phyloP scores from a whole-genome alignment of 1,139 yeast species.

The Saccharomyces pastorianus region DNA sequence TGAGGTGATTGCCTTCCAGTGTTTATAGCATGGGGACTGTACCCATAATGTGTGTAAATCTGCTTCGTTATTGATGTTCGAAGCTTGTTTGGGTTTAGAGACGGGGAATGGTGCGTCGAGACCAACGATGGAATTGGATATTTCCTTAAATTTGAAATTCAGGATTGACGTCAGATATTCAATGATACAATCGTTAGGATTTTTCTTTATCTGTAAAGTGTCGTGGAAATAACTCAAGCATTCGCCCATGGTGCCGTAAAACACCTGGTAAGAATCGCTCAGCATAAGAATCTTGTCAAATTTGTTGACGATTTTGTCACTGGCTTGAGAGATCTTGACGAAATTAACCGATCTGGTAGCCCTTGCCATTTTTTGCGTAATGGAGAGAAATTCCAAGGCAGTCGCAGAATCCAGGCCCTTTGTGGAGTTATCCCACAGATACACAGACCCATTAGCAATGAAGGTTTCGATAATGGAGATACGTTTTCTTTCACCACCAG shows the following conservation, averaged over 20 bases:
- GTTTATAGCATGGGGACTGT: constrained; percentile 41
- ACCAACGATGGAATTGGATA: not conserved
- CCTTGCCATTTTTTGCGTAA: constrained; percentile 39
- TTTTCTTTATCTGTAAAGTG: constrained; percentile 42
- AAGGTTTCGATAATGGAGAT: constrained; percentile 43
- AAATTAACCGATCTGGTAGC: constrained; percentile 39
- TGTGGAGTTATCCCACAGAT: constrained; percentile 51
- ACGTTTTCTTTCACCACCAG: constrained; percentile 42
- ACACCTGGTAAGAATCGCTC: constrained; percentile 39
- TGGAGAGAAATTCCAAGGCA: constrained; percentile 43
- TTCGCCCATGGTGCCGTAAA: constrained; percentile 37
- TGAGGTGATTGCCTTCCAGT: constrained; percentile 36
- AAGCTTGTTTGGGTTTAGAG: constrained; percentile 27
- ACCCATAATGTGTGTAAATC: constrained; percentile 63
- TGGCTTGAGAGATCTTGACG: constrained; percentile 45
- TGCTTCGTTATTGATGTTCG: constrained; percentile 53
- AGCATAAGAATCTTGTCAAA: constrained; percentile 43
- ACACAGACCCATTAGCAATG: constrained; percentile 40
- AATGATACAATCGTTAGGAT: constrained; percentile 46
- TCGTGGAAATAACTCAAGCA: constrained; percentile 38
- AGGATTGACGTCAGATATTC: constrained; percentile 50
- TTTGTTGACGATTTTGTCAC: constrained; percentile 40
- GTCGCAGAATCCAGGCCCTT: constrained; percentile 46
- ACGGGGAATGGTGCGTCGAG: not conserved
- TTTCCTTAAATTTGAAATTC: constrained; percentile 26